A percentile compares a stretch with the other conserved stretches of the same genome.
Evolutionary conservation across 768 basidiomycete genomes (phyloP).

Genomic region (Hirschioporus abietinus): DNA sequence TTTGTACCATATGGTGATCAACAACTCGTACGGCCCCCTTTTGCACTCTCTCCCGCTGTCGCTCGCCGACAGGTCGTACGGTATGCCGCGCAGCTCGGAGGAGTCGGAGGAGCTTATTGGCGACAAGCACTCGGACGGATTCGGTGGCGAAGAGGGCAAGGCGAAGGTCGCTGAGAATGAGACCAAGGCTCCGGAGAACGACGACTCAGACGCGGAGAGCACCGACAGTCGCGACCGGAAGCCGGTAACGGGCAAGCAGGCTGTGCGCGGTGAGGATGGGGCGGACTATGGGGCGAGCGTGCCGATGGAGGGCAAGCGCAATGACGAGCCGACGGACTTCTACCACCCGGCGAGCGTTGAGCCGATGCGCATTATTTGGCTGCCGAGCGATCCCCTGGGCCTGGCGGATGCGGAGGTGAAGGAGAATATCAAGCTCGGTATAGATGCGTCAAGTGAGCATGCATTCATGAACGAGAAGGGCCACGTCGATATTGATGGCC

Average conservation of each 20-base stretch:
- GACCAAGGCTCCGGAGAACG: conserved; percentile 9
- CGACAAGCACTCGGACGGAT: conserved; percentile 9
- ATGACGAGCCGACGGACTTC: conserved; percentile 41
- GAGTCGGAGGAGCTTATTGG: conserved; percentile 11
- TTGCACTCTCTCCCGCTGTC: conserved; percentile 69
- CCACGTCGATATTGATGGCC: conserved; percentile 45
- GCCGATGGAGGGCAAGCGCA: conserved; percentile 18
- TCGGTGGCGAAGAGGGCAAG: conserved; percentile 13
- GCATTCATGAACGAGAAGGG: conserved; percentile 62
- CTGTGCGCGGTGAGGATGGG: not conserved
- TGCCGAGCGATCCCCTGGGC: conserved; percentile 70
- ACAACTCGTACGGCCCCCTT: conserved; percentile 78
- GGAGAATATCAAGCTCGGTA: conserved; percentile 45
- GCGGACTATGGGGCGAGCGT: conserved; percentile 3
- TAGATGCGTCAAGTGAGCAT: conserved; percentile 42
- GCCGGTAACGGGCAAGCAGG: conserved; percentile 12
- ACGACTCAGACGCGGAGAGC: conserved; percentile 12
- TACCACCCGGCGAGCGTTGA: conserved; percentile 77
- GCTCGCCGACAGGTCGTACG: conserved; percentile 65
- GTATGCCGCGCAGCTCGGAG: conserved; percentile 19
- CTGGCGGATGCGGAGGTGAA: conserved; percentile 59
- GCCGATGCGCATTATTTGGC: conserved; percentile 78
- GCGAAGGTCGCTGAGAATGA: conserved; percentile 9
- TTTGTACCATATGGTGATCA: conserved; percentile 69
- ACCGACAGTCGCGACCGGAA: not conserved